Conservation (phyloP, 345 rosid genomes). For the Carallia pectinifolia region DNA sequence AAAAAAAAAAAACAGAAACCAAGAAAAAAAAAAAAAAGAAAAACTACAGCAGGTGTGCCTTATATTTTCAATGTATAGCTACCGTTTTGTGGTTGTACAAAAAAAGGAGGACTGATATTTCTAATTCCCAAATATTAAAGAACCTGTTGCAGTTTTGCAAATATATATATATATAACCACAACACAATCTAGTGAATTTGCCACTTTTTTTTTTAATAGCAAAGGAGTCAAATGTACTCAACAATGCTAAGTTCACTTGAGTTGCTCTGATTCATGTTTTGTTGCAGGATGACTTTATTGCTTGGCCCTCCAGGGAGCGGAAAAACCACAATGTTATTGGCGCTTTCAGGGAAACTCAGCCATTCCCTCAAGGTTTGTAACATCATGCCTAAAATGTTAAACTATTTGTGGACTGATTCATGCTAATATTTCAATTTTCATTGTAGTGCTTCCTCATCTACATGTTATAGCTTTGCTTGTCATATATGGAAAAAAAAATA, state of each 20-base stretch:
- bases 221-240: not conserved
- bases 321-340: conserved; percentile 58
- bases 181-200: too few relatives aligned
- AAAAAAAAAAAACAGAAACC: too few relatives aligned
- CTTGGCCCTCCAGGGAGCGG: conserved; percentile 92
- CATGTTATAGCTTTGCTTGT: not conserved
- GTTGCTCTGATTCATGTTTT: not conserved
- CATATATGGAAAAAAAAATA: not conserved
- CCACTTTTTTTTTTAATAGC: too few relatives aligned
- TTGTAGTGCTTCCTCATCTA: not conserved
- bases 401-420: not conserved
- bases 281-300: conserved; percentile 57
- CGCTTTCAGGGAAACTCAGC: conserved; percentile 62
- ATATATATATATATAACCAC: too few relatives aligned
- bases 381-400: not conserved
- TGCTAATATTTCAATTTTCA: not conserved
- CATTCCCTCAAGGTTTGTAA: conserved; percentile 48
- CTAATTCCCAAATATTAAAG: too few relatives aligned
- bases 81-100: too few relatives aligned
- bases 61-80: too few relatives aligned
- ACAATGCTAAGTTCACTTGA: not conserved
- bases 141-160: too few relatives aligned
- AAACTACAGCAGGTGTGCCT: too few relatives aligned
- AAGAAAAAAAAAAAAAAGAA: too few relatives aligned
- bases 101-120: too few relatives aligned